Evolutionary conservation across 1,284 basidiomycete genomes (phyloP), one percentile per base, ranked within the genome.

Genomic region (Pterula multifida): DNA sequence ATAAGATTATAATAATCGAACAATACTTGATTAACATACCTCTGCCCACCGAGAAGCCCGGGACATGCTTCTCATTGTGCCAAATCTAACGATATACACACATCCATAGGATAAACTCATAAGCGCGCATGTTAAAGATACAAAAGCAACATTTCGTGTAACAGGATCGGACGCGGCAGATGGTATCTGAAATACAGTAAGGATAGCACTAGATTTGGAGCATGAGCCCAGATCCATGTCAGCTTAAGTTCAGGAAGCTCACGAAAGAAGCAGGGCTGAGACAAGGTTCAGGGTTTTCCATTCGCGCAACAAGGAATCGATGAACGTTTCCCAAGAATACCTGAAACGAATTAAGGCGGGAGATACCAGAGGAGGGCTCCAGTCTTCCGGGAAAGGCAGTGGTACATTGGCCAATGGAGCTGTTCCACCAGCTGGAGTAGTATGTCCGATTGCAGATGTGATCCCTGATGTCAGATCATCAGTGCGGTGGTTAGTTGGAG

Each of bases 271-370:
- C 47, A 87, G 60, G 12, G 80, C 84, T 26, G 81, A 85, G 19
- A 86, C 79, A 19, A 87, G 68, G 59, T 87, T 87, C 47, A 86
- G 58, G 11, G 83, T 86, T 65, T 87, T 87, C 83, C 82, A 86
- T 59, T 87, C 84, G 39, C 74, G 71, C 54, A 85, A 53, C 25
- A 87, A 64, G 0, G 78, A 78, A 55, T 85, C 82, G 11, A 86
- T 72, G 56, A 86, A 85, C 0, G 58, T 64, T 60, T 85, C 83
- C 84, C 85, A 87, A 2, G 79, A 81, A 47, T 73, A 65, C 58
- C 84, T 83, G 67, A 87, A 85, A 49, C 77, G 67, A 22, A 75
- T 65, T 32, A 85, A 60, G 1, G 81, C 73, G 6, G 78, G 78
- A 0, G 80, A 75, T 2, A 79, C 81, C 1, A 71, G 63, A 2